These are phyloP conservation scores for Scedosporium boydii DNA, from an alignment of 2,329 filamentous ascomycete species.

Conservation along the genomic window DNA sequence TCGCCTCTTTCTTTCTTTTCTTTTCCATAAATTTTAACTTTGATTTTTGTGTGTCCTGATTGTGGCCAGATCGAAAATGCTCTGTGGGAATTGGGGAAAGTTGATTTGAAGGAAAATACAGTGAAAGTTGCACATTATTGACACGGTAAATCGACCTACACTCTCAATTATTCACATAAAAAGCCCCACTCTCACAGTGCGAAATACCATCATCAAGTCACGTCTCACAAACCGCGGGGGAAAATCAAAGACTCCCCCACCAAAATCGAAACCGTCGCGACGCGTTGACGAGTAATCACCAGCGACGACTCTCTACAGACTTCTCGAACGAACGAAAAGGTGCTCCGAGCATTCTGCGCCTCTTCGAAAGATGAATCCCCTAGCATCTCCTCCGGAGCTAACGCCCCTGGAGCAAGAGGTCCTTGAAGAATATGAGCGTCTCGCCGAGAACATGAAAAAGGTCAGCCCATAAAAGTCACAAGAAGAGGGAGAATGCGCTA, in stretches of 20 bases:
- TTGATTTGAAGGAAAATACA: background rate
- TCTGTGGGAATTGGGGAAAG: too few relatives aligned
- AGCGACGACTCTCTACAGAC: too few relatives aligned
- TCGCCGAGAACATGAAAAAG: conserved; percentile 86
- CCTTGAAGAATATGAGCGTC: conserved; percentile 80
- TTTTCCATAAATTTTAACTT: too few relatives aligned
- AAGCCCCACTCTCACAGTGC: background rate
- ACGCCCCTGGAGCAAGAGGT: conserved; percentile 86
- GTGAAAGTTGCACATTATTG: background rate
- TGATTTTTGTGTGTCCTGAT: too few relatives aligned
- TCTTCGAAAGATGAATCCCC: background rate
- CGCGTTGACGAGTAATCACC: too few relatives aligned
- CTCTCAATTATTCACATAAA: background rate
- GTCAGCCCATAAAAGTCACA: conserved; percentile 31
- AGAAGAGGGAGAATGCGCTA: background rate
- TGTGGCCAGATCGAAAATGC: too few relatives aligned
- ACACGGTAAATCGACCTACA: background rate
- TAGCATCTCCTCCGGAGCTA: conserved; percentile 43
- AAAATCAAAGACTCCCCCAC: background rate
- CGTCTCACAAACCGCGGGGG: background rate
- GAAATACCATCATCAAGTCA: background rate
- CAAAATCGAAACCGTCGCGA: background rate
- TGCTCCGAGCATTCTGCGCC: background rate
- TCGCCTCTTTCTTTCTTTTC: too few relatives aligned
- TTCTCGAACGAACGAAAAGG: too few relatives aligned